phyloP scores from a whole-genome alignment of 768 basidiomycete species.

The Amyloporia xantha region DNA sequence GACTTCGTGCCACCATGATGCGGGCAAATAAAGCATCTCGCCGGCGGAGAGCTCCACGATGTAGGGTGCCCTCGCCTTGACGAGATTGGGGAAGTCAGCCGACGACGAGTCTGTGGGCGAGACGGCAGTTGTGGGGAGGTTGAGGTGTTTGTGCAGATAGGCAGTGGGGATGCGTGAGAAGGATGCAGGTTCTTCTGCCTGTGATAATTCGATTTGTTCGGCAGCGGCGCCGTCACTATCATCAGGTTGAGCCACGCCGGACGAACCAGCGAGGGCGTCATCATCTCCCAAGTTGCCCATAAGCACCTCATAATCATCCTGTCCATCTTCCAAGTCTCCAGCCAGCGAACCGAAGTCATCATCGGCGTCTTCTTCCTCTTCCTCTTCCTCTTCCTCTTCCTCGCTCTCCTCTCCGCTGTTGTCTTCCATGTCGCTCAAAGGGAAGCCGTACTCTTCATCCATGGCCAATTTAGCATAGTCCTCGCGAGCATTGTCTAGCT shows the following conservation, averaged over 20 bases:
- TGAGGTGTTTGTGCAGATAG: constrained; percentile 20
- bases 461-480: constrained; percentile 18
- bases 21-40: constrained; percentile 28
- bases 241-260: constrained; percentile 7
- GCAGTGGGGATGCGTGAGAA: constrained; percentile 27
- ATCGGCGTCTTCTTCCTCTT: constrained; percentile 4
- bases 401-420: constrained; percentile 7
- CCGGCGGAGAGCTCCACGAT: constrained; percentile 25
- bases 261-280: constrained; percentile 1
- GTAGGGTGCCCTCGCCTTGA: constrained; percentile 18
- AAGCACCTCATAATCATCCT: constrained; percentile 24
- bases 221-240: constrained; percentile 7
- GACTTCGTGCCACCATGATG: constrained; percentile 29
- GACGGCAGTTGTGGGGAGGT: constrained; percentile 20
- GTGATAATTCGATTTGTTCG: background rate
- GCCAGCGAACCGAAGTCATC: constrained; percentile 7
- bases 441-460: constrained; percentile 13
- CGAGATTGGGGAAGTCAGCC: constrained; percentile 14
- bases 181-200: constrained; percentile 18
- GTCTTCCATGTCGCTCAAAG: constrained; percentile 9
- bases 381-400: constrained; percentile 10
- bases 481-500: constrained; percentile 19
- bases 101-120: constrained; percentile 6
- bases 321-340: constrained; percentile 15
- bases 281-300: constrained; percentile 16